phyloP scores from a whole-genome alignment of 106 monocot genomes.

The Xerophyta viscosa region DNA sequence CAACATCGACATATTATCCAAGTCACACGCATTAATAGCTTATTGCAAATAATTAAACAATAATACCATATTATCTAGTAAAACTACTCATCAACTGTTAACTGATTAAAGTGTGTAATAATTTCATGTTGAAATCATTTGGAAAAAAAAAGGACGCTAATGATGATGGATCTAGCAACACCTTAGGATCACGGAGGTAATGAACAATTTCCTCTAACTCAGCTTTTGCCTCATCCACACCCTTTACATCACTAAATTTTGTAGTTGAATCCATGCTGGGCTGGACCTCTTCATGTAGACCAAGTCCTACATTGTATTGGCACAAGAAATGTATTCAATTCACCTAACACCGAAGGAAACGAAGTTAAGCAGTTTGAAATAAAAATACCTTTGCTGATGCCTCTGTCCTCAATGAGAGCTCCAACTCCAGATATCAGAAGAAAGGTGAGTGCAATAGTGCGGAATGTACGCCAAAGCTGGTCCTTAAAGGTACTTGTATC shows the following conservation, averaged over 20 bases:
- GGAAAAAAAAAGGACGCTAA: no score
- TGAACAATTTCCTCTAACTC: conserved; percentile 98
- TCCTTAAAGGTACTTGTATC: conserved; percentile 89
- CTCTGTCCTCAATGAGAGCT: conserved; percentile 95
- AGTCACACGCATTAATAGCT: no score
- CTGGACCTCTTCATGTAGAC: conserved; percentile 93
- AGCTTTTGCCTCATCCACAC: conserved; percentile 98
- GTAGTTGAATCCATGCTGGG: conserved; percentile 91
- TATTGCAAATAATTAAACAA: no score
- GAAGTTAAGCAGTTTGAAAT: conserved; percentile 1
- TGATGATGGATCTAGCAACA: conserved; percentile 10
- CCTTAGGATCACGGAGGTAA: conserved; percentile 99
- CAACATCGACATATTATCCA: no score
- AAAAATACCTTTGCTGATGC: conserved; percentile 88
- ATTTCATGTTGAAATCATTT: no score
- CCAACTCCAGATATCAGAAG: conserved; percentile 95
- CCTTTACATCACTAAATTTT: conserved; percentile 97
- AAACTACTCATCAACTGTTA: no score
- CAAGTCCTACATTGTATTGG: conserved; percentile 45
- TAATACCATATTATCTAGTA: no score
- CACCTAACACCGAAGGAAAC: conserved; percentile 1
- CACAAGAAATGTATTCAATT: conserved; percentile 1
- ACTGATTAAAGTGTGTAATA: no score
- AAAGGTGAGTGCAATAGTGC: conserved; percentile 76
- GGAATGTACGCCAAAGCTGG: conserved; percentile 91